Evolutionary conservation across 805 yeast genomes (phyloP), one percentile per base, ranked within the genome.

Genomic region (Candida khao-thaluensis): DNA sequence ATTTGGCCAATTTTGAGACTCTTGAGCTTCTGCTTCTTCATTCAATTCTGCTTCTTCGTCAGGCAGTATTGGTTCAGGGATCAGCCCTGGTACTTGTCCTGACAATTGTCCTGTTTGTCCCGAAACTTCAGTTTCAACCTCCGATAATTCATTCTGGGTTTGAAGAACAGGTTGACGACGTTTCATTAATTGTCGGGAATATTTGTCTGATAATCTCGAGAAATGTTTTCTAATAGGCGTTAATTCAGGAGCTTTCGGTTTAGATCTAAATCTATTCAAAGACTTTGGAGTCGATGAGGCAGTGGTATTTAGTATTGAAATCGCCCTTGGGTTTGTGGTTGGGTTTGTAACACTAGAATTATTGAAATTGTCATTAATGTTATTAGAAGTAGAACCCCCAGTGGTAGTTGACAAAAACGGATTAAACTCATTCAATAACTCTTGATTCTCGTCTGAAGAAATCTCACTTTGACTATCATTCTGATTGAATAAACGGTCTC

Each of bases 1-100:
- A 8, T 40, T 38, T 23, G 58, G 52, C 71, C 72, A 66, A 26
- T 25, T 17, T 17, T 37, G 30, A 4, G 26, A n/a, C 18, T 24
- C 25, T 10, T 22, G 24, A n/a, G n/a, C n/a, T n/a, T n/a, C n/a
- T n/a, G n/a, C n/a, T n/a, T n/a, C n/a, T 16, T 21, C 10, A 7
- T 31, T 24, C 21, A 17, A 10, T 17, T 38, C 40, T 4, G 30
- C 40, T 30, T 22, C 40, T 7, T 37, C 37, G 5, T 25, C 33
- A 5, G 37, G 37, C 16, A 30, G 18, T 22, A 20, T 26, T n/a
- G 40, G 35, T 30, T 37, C 40, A 3, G 40, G 40, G 6, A 37
- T 30, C 7, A 11, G 12, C 14, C 15, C 24, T 22, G 10, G 7
- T 22, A 22, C 10, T 22, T 22, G 24, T 8, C 7, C 7, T 22